Evolutionary conservation across 148 eudicot species (phyloP).

Genomic region (Mesembryanthemum crystallinum): DNA sequence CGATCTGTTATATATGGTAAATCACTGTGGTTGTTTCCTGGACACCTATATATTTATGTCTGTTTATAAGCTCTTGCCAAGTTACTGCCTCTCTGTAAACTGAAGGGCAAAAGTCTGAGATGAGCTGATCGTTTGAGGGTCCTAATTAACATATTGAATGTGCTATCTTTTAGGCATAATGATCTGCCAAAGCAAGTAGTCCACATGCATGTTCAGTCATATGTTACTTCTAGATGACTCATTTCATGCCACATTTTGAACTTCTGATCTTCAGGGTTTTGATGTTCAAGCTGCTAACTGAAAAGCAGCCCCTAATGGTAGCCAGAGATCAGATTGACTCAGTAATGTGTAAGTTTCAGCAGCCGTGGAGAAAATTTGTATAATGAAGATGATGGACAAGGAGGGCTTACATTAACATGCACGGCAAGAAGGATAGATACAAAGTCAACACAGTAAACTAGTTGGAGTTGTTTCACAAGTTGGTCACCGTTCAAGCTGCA

Average conservation of each 20-base stretch:
- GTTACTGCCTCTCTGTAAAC: too few relatives aligned
- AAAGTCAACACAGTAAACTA: too few relatives aligned
- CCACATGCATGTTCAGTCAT: conserved; percentile 13
- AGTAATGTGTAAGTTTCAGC: conserved; percentile 2
- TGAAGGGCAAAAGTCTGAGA: too few relatives aligned
- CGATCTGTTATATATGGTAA: too few relatives aligned
- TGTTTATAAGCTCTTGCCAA: too few relatives aligned
- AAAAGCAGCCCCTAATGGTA: conserved; percentile 1
- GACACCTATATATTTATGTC: too few relatives aligned
- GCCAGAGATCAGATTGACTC: too few relatives aligned
- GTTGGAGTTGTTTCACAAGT: too few relatives aligned
- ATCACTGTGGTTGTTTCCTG: too few relatives aligned
- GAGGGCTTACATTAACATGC: conserved; percentile 24
- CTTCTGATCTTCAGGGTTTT: conserved; percentile 26
- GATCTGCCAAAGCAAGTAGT: background rate
- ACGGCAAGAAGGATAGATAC: conserved; percentile 26
- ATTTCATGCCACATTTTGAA: conserved; percentile 17
- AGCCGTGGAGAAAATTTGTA: conserved; percentile 1
- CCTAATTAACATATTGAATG: too few relatives aligned
- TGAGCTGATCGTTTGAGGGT: too few relatives aligned
- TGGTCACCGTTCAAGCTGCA: too few relatives aligned
- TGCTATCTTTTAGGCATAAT: background rate
- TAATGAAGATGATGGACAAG: conserved; percentile 25
- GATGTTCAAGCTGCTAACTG: conserved; percentile 20
- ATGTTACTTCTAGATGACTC: conserved; percentile 24